These are phyloP conservation scores for Grosmannia penicillata DNA, from an alignment of 2,329 filamentous ascomycete species.

Conservation along the genomic window DNA sequence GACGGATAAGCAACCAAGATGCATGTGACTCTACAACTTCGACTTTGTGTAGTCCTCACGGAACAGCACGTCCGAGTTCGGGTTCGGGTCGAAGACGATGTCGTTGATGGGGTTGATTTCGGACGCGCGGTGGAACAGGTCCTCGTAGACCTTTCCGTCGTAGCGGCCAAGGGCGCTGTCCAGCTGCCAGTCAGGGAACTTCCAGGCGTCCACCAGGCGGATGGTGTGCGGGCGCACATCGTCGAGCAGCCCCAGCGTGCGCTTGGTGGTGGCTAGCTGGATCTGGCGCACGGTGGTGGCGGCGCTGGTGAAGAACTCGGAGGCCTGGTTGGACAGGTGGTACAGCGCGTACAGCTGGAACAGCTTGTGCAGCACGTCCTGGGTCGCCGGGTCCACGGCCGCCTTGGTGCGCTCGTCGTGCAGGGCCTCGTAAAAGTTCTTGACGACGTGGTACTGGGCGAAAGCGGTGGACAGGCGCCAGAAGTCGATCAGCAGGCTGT, in stretches of 20 bases:
- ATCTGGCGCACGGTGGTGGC: slow-evolving; percentile 46
- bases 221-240: slow-evolving; percentile 63
- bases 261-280: slow-evolving; percentile 46
- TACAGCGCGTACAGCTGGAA: slow-evolving; percentile 67
- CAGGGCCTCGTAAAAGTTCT: slow-evolving; percentile 45
- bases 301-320: slow-evolving; percentile 25
- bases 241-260: slow-evolving; percentile 54
- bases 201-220: slow-evolving; percentile 57
- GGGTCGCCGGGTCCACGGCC: slow-evolving; percentile 41
- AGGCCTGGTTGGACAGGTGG: slow-evolving; percentile 48
- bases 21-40: slow-evolving; percentile 3
- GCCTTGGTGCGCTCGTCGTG: slow-evolving; percentile 30
- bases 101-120: slow-evolving; percentile 61
- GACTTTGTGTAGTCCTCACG: slow-evolving; percentile 1
- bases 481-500: slow-evolving; percentile 63
- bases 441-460: slow-evolving; percentile 64
- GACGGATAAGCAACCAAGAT: no score
- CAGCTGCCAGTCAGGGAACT: slow-evolving; percentile 65
- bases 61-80: slow-evolving; percentile 43
- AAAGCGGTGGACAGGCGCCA: slow-evolving; percentile 62
- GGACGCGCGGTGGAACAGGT: slow-evolving; percentile 58
- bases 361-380: slow-evolving; percentile 51
- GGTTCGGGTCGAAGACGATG: slow-evolving; percentile 58
- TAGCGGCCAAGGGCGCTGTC: slow-evolving; percentile 55
- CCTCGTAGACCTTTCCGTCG: slow-evolving; percentile 65